Base-by-base conservation (phyloP, 495 filamentous ascomycete species). In the Thermothielavioides terrestris region DNA sequence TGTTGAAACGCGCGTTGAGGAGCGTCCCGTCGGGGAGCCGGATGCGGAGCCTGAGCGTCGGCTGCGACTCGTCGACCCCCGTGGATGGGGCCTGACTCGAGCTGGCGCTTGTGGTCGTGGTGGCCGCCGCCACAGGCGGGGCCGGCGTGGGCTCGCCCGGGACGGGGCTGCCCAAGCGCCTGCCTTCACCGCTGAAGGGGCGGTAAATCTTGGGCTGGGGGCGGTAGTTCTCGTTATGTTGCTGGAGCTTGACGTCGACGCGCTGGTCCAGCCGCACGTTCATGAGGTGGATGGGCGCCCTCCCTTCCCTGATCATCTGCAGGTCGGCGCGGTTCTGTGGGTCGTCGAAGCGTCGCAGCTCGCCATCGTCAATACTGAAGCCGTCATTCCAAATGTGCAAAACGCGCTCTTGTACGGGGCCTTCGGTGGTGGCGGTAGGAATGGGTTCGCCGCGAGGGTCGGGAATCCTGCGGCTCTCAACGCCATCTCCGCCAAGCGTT, bases 371-470 rank as follows among this genome's bases (percentile, higher is more conserved):
- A 30, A 98, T 82, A 38, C 88, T 95, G 60, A 97, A 95, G 2
- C 92, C 92, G 66, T 98, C 86, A 12, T 76, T 71, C 92, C 92
- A 98, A 52, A 98, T 83, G 57, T 95, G 89, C 32, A 98, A 76
- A 15, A 78, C 79, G 32, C 89, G 80, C 34, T 73, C 65, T 25
- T 75, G 67, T 18, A 62, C 55, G 10, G 78, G 76, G 11, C 79
- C 78, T 10, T 50, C 60, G 26, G 27, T 45, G 15, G 43, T 26
- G 1, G 55, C 32, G 1, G 58, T 52, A 3, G 54, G 55, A 18
- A 56, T 76, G 69, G 72, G 44, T 38, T 66, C 63, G 6, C 72
- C 73, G 23, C 62, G 67, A 31, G 87, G 79, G 49, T 85, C 78
- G 15, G 83, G 81, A 46, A 97, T 79, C 15, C 78, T 68, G 40